Base-by-base conservation (phyloP, 495 filamentous ascomycete species). In the Penicillium psychrofluorescens region DNA sequence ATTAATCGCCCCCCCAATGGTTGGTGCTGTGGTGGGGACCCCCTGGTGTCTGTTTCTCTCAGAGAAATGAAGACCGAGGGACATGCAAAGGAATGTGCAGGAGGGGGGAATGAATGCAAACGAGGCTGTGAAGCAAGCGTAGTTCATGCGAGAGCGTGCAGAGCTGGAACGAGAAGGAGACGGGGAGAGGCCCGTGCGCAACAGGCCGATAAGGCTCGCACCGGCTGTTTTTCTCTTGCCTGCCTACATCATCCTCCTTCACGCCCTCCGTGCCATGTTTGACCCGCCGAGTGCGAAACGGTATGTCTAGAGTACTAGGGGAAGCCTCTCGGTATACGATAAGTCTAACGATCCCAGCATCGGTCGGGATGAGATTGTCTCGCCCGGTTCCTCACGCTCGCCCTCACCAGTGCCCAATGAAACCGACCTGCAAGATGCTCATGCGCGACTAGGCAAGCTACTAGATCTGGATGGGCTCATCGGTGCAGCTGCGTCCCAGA, bases 361-460 rank as follows among this genome's bases (percentile, higher is more conserved):
- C 42, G 62, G 70, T 12, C 70, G 70, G 43, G 56, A 73, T 40
- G 67, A 73, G 39, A 54, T 73, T 29, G 55, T 59, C 16, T 63
- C 66, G 12, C 50, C 59, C 3, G 31, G 40, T 35, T 71, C 68
- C 10, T 54, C 62, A 11, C 61, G 54, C 11, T 59, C 59, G 2
- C 49, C 56, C 7, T 64, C 66, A 2, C 63, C 67, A 27, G 49
- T 49, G 30, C 54, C 57, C 37, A 59, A 65, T 11, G 59, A 70
- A 36, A 44, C 55, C 27, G 49, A 58, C 4, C 44, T 57, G 6
- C 51, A 63, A 41, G 63, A 70, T 37, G 69, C 53, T 10, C 60
- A 64, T 31, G 54, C 60, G 31, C 62, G 66, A 13, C 56, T 73
- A n/a, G 62, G 59, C 35, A 50, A 66, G 38, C 39, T 73, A 11